Evolutionary conservation across 176 grass and related monocot species (phyloP).

Genomic region (Hsuehochloa calcarea): DNA sequence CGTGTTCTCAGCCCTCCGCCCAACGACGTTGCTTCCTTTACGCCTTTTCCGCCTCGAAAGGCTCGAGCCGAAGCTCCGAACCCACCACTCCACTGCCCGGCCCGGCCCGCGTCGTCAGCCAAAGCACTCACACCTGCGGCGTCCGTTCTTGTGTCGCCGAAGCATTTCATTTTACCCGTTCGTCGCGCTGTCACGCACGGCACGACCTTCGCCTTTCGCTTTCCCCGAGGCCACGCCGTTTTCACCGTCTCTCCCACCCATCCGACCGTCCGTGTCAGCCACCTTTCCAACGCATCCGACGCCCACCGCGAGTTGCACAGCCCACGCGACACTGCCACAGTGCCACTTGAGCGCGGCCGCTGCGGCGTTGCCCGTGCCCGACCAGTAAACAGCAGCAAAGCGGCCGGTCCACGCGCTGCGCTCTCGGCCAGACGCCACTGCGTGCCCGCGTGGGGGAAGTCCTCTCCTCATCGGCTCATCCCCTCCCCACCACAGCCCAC

Average conservation of each 20-base stretch:
- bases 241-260: background rate
- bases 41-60: too few species aligned
- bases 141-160: too few species aligned
- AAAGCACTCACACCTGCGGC: too few species aligned
- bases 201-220: constrained; percentile 17
- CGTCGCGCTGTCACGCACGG: background rate
- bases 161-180: too few species aligned
- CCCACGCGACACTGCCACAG: background rate
- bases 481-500: background rate
- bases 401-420: constrained; percentile 36
- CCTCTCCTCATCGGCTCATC: background rate
- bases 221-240: constrained; percentile 25
- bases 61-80: too few species aligned
- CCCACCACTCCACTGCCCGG: too few species aligned
- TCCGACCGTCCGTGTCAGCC: constrained; percentile 22
- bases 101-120: too few species aligned
- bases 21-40: too few species aligned
- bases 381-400: background rate
- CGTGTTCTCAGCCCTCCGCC: too few species aligned
- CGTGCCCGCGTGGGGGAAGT: constrained; percentile 10
- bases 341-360: constrained; percentile 18
- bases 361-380: constrained; percentile 18
- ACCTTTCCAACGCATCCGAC: background rate
- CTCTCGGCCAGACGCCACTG: constrained; percentile 31
- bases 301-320: background rate